Percentiles rank a stretch among this genome's conserved stretches.
Conservation (phyloP, 768 basidiomycete species). For the Artomyces pyxidatus region DNA sequence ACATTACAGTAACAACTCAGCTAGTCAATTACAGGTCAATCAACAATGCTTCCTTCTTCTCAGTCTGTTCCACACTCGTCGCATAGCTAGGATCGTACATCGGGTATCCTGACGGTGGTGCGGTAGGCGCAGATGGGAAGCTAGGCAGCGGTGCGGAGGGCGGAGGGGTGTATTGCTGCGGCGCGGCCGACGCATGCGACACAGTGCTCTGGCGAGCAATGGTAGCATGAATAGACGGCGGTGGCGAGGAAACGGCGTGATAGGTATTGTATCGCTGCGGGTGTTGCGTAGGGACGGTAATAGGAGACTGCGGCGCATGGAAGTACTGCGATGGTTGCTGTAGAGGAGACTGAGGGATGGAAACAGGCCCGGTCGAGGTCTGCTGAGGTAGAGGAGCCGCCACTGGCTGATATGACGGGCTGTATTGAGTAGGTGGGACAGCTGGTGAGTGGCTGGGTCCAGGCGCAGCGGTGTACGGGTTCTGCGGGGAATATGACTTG, state of each 20-base stretch:
- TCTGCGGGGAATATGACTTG: conserved; percentile 2
- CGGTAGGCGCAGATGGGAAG: conserved; percentile 15
- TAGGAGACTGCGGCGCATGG: conserved; percentile 22
- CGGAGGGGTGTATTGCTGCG: conserved; percentile 9
- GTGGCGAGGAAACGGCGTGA: conserved; percentile 5
- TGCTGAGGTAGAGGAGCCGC: not conserved
- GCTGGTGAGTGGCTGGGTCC: not conserved
- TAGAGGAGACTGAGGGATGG: conserved; percentile 6
- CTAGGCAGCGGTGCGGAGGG: conserved; percentile 10
- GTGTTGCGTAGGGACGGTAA: conserved; percentile 16
- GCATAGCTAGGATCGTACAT: conserved; percentile 5
- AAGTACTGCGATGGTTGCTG: conserved; percentile 18
- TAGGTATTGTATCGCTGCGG: conserved; percentile 11
- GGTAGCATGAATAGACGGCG: conserved; percentile 8
- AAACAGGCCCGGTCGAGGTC: not conserved
- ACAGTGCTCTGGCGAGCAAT: conserved; percentile 14
- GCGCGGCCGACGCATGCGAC: conserved; percentile 11
- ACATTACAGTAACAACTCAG: not conserved
- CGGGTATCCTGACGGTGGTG: conserved; percentile 9
- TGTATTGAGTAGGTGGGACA: conserved; percentile 16
- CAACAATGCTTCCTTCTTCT: conserved; percentile 16
- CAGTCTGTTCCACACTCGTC: conserved; percentile 9
- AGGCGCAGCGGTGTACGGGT: not conserved
- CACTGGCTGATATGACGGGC: not conserved
- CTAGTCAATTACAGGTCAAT: conserved; percentile 10